A percentile compares a stretch with the other conserved stretches of the same genome.
Conservation (phyloP, 257 asterid species). For the Capsicum pubescens region DNA sequence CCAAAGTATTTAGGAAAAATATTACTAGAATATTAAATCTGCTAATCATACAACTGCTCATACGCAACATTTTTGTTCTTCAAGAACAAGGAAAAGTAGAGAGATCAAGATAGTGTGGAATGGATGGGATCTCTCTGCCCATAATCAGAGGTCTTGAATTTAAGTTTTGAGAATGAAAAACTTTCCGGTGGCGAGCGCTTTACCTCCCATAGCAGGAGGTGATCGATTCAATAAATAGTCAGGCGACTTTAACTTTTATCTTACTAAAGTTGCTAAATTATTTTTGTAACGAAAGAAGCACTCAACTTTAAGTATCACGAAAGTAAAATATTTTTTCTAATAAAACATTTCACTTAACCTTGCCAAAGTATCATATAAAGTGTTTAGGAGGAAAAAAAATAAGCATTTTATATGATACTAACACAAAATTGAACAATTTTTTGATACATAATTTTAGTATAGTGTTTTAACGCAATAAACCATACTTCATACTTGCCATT, state of each 20-base stretch:
- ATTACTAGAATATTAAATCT: not conserved
- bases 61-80: not conserved
- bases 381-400: too few relatives aligned
- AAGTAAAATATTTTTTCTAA: too few relatives aligned
- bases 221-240: too few relatives aligned
- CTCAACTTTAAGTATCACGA: not conserved
- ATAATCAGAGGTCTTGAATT: constrained; percentile 43
- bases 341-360: too few relatives aligned
- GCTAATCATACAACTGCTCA: constrained; percentile 12
- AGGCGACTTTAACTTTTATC: not conserved
- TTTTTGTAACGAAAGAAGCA: too few relatives aligned
- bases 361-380: too few relatives aligned
- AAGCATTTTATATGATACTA: not conserved
- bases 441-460: too few relatives aligned
- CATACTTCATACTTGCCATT: too few relatives aligned
- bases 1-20: not conserved
- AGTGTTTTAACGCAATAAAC: too few relatives aligned
- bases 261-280: too few relatives aligned
- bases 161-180: not conserved
- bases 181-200: not conserved
- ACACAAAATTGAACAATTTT: too few relatives aligned
- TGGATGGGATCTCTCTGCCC: not conserved
- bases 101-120: not conserved
- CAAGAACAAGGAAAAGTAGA: not conserved
- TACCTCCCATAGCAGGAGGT: not conserved